Conservation (phyloP, 306 rosid species). For the Fragaria vesca region DNA sequence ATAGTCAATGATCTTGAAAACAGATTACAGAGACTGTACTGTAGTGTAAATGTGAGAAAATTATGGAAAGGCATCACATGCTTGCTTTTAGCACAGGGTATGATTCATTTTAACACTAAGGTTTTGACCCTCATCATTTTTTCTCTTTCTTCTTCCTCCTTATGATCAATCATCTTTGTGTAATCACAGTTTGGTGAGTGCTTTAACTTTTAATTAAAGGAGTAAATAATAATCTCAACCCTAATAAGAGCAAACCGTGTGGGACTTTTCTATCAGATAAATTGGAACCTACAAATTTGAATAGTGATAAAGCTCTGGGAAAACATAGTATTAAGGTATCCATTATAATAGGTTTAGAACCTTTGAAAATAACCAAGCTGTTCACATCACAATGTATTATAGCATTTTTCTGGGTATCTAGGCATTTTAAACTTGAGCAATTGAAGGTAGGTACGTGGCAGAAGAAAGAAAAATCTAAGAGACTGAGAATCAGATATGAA, state of each 20-base stretch:
- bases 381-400: not conserved
- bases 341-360: not conserved
- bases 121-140: conserved; percentile 21
- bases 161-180: not conserved
- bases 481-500: not conserved
- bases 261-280: conserved; percentile 15
- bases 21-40: not conserved
- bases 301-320: not conserved
- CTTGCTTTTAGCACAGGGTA: conserved; percentile 27
- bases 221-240: not conserved
- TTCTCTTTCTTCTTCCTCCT: not conserved
- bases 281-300: not conserved
- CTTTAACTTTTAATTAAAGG: conserved; percentile 2
- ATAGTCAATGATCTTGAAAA: conserved; percentile 34
- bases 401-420: conserved; percentile 1
- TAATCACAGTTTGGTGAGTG: conserved; percentile 16
- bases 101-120: conserved; percentile 25
- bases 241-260: conserved; percentile 7
- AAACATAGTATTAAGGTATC: not conserved
- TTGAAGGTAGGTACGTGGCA: not conserved
- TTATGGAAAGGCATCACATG: conserved; percentile 25
- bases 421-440: not conserved
- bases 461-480: not conserved
- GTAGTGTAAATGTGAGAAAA: conserved; percentile 14
- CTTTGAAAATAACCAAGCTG: not conserved